Evolutionary conservation across 768 basidiomycete genomes (phyloP).

Genomic region (Boletellus sp.): DNA sequence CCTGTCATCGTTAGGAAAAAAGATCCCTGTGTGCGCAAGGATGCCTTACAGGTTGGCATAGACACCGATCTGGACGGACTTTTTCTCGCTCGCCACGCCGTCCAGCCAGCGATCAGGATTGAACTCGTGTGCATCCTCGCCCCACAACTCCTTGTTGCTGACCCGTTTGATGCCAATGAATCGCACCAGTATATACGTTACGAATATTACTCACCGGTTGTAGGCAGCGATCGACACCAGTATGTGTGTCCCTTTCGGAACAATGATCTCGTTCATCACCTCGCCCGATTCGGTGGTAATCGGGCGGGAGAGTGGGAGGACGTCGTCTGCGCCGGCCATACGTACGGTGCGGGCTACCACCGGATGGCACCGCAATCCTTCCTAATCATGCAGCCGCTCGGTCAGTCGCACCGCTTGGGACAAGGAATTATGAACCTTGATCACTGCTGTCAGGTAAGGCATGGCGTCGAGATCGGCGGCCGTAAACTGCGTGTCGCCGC

Average conservation of each 20-base stretch:
- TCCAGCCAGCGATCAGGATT: constrained; percentile 30
- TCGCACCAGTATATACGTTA: background rate
- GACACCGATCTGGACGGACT: constrained; percentile 21
- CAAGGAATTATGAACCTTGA: constrained; percentile 19
- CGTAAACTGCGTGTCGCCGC: constrained; percentile 1
- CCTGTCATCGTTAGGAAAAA: constrained; percentile 7
- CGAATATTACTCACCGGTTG: constrained; percentile 6
- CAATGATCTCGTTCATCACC: constrained; percentile 29
- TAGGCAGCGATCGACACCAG: background rate
- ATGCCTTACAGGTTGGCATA: constrained; percentile 27
- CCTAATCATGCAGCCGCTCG: background rate
- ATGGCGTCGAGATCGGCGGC: constrained; percentile 48
- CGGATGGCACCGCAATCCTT: constrained; percentile 46
- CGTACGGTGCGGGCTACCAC: constrained; percentile 53
- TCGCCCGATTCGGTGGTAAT: constrained; percentile 30
- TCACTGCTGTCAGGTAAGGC: constrained; percentile 38
- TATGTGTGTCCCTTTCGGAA: background rate
- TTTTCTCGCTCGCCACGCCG: constrained; percentile 12
- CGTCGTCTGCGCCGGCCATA: constrained; percentile 47
- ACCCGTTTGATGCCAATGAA: background rate
- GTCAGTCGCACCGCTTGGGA: no score
- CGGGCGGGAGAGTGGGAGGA: constrained; percentile 15
- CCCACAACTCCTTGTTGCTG: constrained; percentile 24
- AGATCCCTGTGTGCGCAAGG: background rate
- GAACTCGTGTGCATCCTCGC: constrained; percentile 30